Base-by-base conservation (phyloP, 768 basidiomycete species). In the Clitopilus passeckerianus region DNA sequence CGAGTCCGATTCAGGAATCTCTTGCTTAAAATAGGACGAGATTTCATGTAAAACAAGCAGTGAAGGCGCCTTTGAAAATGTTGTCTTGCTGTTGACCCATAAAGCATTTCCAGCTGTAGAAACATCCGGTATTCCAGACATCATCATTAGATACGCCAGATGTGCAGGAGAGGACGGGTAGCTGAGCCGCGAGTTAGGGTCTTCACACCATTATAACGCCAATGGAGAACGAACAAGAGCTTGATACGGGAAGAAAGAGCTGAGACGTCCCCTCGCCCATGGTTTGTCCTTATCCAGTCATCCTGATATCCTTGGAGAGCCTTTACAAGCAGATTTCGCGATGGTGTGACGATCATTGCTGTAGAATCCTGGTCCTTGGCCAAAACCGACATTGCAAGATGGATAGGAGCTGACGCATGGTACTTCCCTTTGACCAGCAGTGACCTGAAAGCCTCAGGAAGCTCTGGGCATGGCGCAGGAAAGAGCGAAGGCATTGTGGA, bases 361-460 rank as follows among this genome's bases (percentile, higher is more conserved):
- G 16, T 67, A 33, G 62, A 64, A 10, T 72, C 66, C 20, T 76
- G 69, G 8, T 66, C 66, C 57, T 72, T 68, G 10, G 70, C 61
- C 5, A 75, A 61, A 61, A 77, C 73, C 0, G 89, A 87, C 27
- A 89, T 69, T 37, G 82, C 78, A 34, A 91, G 75, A 62, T 89
- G 85, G 53, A 93, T 73, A 3, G 89, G 89, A 5, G 89, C 86
- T 3, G 91, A 86, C 18, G 86, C 71, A 55, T 83, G 85, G 66
- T 85, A 88, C 0, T 74, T 60, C 0, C 91, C 91, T 23, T 81
- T 76, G 33, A 92, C 71, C 12, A 92, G 74, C n/a, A 91, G 68
- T 5, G 83, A 78, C 16, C 69, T 72, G 71, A 84, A 89, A 4
- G 6, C 46, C 1, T 63, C 64, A 4, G 89, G 88, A n/a, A 89